Evolutionary conservation across 108 stramenopile genomes (phyloP).

Genomic region (Skeletonema tropicum): DNA sequence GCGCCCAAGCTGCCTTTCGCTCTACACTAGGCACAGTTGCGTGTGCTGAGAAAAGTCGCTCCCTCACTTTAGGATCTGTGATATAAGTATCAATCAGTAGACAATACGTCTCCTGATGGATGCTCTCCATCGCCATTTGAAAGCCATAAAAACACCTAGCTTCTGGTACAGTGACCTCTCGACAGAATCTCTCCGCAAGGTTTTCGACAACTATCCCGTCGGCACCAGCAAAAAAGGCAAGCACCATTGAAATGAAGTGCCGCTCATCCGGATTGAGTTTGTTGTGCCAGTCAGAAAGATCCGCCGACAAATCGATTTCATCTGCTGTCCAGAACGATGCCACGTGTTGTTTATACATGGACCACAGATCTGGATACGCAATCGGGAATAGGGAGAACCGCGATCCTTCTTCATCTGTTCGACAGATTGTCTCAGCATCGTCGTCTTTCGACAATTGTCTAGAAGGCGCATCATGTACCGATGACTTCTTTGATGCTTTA

Average conservation of each 20-base stretch:
- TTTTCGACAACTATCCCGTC: slow-evolving; percentile 93
- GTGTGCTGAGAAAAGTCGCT: slow-evolving; percentile 73
- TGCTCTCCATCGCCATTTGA: slow-evolving; percentile 94
- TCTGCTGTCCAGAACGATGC: slow-evolving; percentile 99
- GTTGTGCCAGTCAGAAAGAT: slow-evolving; percentile 91
- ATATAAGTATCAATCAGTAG: slow-evolving; percentile 90
- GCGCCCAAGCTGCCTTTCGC: slow-evolving; percentile 88
- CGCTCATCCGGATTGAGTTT: slow-evolving; percentile 82
- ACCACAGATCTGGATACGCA: slow-evolving; percentile 89
- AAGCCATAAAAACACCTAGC: slow-evolving; percentile 94
- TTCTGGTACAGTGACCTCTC: slow-evolving; percentile 88
- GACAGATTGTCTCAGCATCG: slow-evolving; percentile 61
- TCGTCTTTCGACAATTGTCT: slow-evolving; percentile 6
- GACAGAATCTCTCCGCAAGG: slow-evolving; percentile 81
- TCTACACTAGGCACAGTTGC: slow-evolving; percentile 79
- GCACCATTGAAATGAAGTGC: slow-evolving; percentile 87
- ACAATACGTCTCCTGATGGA: slow-evolving; percentile 91
- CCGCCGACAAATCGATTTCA: slow-evolving; percentile 94
- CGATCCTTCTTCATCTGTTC: slow-evolving; percentile 71
- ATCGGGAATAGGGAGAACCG: slow-evolving; percentile 94
- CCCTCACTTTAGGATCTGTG: slow-evolving; percentile 69
- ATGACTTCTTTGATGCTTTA: slow-evolving; percentile 9
- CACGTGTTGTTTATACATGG: slow-evolving; percentile 97
- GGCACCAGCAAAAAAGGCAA: slow-evolving; percentile 90
- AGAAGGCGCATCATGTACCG: background rate